Conservation (phyloP, 2,329 filamentous ascomycete species). For the Eurotiales sp. region DNA sequence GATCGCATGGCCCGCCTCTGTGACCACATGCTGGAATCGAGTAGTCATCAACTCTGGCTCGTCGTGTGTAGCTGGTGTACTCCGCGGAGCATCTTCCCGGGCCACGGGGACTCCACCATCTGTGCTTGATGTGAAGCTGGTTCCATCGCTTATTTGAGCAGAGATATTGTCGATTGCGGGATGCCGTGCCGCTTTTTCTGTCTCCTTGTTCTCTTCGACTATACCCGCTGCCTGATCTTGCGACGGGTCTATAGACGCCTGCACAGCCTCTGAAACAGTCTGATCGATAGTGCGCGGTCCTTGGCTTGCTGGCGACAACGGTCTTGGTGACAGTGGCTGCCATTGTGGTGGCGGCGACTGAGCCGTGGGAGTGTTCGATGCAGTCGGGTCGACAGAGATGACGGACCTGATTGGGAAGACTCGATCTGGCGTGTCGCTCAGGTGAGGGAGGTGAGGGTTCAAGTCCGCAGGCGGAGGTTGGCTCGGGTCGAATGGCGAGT, state of each 20-base stretch:
- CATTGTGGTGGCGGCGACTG: conserved; percentile 27
- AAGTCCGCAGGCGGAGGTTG: conserved; percentile 1
- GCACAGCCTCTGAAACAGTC: conserved; percentile 17
- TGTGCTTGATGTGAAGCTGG: conserved; percentile 14
- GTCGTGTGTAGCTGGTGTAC: conserved; percentile 38
- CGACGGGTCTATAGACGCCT: neutral
- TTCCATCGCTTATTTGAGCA: conserved; percentile 12
- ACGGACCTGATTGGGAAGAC: conserved; percentile 79
- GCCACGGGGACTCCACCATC: conserved; percentile 16
- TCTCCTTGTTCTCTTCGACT: conserved; percentile 6
- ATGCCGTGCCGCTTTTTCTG: conserved; percentile 6
- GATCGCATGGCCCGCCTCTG: conserved; percentile 73
- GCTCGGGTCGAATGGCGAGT: conserved; percentile 2
- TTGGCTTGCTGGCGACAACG: conserved; percentile 18
- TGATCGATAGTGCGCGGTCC: conserved; percentile 28
- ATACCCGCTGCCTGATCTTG: neutral
- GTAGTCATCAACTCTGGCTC: conserved; percentile 57
- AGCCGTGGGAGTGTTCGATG: neutral
- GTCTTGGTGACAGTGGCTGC: neutral
- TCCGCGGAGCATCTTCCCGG: conserved; percentile 18
- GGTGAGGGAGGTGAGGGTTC: conserved; percentile 19
- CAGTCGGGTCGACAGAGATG: conserved; percentile 53
- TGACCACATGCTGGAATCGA: conserved; percentile 74
- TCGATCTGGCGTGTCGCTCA: conserved; percentile 49
- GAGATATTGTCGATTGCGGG: conserved; percentile 19